phyloP scores from a whole-genome alignment of 208 protist species.

The Wallacemonas sp. region DNA sequence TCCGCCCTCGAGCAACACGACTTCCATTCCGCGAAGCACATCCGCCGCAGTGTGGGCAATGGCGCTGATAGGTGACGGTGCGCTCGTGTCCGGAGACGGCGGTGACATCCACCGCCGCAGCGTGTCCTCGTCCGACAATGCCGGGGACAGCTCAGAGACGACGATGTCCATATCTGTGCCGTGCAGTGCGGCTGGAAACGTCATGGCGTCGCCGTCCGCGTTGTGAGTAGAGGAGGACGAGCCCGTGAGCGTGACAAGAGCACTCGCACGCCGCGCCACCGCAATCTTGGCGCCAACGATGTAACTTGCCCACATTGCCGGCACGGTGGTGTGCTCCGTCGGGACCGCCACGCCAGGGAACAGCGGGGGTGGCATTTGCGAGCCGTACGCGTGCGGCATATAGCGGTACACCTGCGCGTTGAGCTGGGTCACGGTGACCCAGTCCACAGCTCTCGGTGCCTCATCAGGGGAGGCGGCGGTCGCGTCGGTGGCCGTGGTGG shows the following conservation, averaged over 20 bases:
- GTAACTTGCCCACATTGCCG: conserved; percentile 26
- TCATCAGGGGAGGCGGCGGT: background rate
- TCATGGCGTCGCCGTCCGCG: background rate
- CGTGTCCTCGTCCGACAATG: background rate
- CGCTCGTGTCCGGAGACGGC: too few relatives aligned
- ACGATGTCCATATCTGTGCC: background rate
- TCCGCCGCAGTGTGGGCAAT: conserved; percentile 16
- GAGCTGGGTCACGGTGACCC: conserved; percentile 54
- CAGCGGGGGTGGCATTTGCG: conserved; percentile 84
- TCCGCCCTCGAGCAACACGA: conserved; percentile 42
- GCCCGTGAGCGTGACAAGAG: conserved; percentile 21
- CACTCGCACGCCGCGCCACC: conserved; percentile 30
- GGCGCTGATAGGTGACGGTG: too few relatives aligned
- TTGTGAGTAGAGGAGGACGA: background rate
- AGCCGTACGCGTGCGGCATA: conserved; percentile 63
- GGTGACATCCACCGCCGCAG: conserved; percentile 9
- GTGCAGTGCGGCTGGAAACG: background rate
- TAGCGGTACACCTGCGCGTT: conserved; percentile 86
- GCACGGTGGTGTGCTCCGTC: conserved; percentile 10
- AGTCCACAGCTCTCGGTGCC: conserved; percentile 22
- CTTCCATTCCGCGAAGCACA: conserved; percentile 35
- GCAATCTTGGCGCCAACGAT: conserved; percentile 43
- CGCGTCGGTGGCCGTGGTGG: background rate
- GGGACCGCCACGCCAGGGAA: conserved; percentile 22
- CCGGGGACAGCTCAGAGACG: conserved; percentile 5